phyloP scores from a whole-genome alignment of 768 basidiomycete genomes.

The Mycena crocata region DNA sequence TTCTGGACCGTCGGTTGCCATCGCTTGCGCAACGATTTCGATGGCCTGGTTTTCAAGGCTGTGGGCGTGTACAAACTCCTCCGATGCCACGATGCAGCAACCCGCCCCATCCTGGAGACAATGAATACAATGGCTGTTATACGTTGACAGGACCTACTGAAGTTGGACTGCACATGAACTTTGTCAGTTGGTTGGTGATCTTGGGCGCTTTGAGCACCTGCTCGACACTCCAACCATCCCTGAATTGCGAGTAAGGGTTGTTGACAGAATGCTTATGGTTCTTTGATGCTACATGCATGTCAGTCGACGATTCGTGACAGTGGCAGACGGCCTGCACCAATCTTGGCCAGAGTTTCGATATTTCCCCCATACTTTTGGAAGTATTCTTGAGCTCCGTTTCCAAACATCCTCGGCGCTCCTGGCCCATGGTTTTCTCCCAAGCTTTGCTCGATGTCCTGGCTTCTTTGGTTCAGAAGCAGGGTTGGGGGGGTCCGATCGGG shows the following conservation, averaged over 20 bases:
- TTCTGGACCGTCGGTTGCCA: constrained; percentile 73
- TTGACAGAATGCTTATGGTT: constrained; percentile 86
- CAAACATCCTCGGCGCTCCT: constrained; percentile 78
- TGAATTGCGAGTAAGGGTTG: constrained; percentile 90
- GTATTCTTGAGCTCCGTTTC: constrained; percentile 82
- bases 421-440: constrained; percentile 77
- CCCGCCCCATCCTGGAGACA: constrained; percentile 74
- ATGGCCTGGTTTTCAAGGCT: constrained; percentile 88
- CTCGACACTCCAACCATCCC: constrained; percentile 79
- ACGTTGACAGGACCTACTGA: constrained; percentile 56
- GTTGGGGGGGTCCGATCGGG: constrained; percentile 66
- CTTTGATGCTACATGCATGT: constrained; percentile 69
- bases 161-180: constrained; percentile 90
- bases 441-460: constrained; percentile 60
- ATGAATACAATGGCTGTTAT: background rate
- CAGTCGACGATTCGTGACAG: background rate
- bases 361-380: constrained; percentile 78
- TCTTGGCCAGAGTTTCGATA: constrained; percentile 77
- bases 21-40: constrained; percentile 76
- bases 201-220: constrained; percentile 74
- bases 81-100: constrained; percentile 81
- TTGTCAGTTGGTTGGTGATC: constrained; percentile 80
- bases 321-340: constrained; percentile 58
- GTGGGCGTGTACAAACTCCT: constrained; percentile 79
- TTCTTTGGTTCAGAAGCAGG: constrained; percentile 55